Base-by-base conservation (phyloP, 495 filamentous ascomycete genomes). In the Penicillium desertorum region DNA sequence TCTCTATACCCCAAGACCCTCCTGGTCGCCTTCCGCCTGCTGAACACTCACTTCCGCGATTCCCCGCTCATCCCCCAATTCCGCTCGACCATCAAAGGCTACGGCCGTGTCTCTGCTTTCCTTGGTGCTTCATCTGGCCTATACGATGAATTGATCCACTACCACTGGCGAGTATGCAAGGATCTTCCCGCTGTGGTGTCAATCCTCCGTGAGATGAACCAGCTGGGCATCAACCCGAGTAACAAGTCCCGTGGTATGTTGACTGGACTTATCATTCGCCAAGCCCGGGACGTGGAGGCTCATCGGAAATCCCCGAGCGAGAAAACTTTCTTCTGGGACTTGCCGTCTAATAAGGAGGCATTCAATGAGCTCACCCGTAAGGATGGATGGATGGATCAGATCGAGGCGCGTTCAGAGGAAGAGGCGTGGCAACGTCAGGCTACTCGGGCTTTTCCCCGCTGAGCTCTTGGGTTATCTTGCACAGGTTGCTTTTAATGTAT, bases 161-260 rank as follows among this genome's bases (percentile, higher is more conserved):
- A 88, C 34, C 73, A 83, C 56, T 92, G 88, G 86, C 70, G 69
- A 32, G 78, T 80, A 3, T 83, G 84, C 59, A 76, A 79, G 5
- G 83, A 94, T 62, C 71, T 89, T 2, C 62, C 71, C 10, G 80
- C 77, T 10, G 81, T 92, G 34, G 65, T 86, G 11, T 74, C 83
- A 11, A 71, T 91, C 4, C 71, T 95, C 7, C 71, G 76, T 42
- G 90, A 96, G 69, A 96, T 96, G 91, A 84, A 88, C 39, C 69
- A 80, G 9, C 82, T 77, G 1, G 90, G 89, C 8, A 68, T 93
- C 23, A 81, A 82, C 19, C 80, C 82, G 32, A 80, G 91, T 58
- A 58, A 58, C 0, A 75, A 75, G n/a, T 89, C 88, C 2, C 64
- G 77, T 12, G 60, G 61, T 0, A 59, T 91, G 14, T 60, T 92